Conservation (phyloP, 1,284 basidiomycete species). For the Ustilago lituana region DNA sequence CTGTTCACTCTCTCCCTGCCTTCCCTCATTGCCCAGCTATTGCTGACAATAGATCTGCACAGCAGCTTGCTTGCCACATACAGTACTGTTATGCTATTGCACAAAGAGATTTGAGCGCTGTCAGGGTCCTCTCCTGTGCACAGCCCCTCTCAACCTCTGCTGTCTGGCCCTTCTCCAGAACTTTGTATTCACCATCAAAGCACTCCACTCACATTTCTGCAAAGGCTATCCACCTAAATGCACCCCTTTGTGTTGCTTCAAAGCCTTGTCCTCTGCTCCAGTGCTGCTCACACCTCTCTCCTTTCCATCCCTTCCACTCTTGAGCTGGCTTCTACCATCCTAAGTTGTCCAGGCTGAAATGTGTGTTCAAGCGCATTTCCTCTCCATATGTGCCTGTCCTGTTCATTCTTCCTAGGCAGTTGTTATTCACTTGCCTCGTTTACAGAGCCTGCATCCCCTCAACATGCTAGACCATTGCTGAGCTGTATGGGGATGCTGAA, state of each 20-base stretch:
- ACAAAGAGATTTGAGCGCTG: background rate
- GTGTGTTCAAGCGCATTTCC: background rate
- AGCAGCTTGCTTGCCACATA: conserved; percentile 10
- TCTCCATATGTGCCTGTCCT: conserved; percentile 7
- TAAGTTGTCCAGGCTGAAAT: background rate
- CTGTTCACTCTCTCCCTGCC: too few species aligned
- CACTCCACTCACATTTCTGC: conserved; percentile 17
- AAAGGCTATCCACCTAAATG: conserved; percentile 14
- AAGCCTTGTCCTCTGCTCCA: conserved; percentile 13
- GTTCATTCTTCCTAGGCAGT: too few species aligned
- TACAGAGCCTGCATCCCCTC: too few species aligned
- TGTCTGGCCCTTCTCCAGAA: conserved; percentile 9
- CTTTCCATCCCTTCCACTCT: too few species aligned
- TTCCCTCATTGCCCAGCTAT: conserved; percentile 1
- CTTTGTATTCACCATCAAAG: conserved; percentile 34
- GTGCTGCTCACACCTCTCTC: too few species aligned
- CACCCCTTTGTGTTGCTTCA: too few species aligned
- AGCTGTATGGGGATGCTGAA: conserved; percentile 14
- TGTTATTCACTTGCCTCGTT: too few species aligned
- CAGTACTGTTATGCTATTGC: background rate
- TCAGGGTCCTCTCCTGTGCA: conserved; percentile 30
- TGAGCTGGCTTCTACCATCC: background rate
- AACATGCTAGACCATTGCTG: conserved; percentile 15
- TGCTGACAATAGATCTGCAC: conserved; percentile 18
- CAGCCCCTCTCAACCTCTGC: conserved; percentile 15